These are phyloP conservation scores for Diaporthe ampelina DNA, from an alignment of 2,329 filamentous ascomycete species.

Conservation along the genomic window DNA sequence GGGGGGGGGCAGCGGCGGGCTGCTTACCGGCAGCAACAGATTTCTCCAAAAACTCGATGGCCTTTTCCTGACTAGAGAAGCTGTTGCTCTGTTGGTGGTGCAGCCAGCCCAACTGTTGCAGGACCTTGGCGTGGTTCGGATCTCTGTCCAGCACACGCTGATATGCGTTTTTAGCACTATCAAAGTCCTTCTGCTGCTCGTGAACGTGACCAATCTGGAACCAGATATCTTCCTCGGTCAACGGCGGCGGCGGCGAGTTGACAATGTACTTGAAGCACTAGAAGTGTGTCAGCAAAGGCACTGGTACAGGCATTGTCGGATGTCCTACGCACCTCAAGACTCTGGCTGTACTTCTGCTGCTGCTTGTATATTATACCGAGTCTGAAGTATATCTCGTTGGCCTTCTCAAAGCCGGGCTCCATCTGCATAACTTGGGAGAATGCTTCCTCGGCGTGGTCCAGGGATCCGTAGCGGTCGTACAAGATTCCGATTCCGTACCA, in stretches of 20 bases:
- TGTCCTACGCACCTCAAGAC: constrained; percentile 80
- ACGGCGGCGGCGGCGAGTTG: constrained; percentile 87
- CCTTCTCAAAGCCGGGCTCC: constrained; percentile 97
- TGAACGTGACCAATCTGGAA: constrained; percentile 99
- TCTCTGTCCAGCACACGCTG: constrained; percentile 93
- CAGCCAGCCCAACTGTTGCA: constrained; percentile 97
- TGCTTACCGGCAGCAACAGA: constrained; percentile 89
- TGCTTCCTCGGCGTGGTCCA: constrained; percentile 97
- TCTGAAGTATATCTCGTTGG: constrained; percentile 98
- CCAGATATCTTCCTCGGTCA: constrained; percentile 99
- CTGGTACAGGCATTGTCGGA: background rate
- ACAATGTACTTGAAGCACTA: constrained; percentile 99
- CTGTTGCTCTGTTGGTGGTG: constrained; percentile 96
- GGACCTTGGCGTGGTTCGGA: constrained; percentile 95
- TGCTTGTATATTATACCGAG: constrained; percentile 99
- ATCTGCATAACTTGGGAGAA: constrained; percentile 99
- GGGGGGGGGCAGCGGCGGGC: constrained; percentile 34
- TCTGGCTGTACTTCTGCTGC: constrained; percentile 92
- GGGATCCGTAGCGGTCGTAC: constrained; percentile 95
- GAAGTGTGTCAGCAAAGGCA: constrained; percentile 46
- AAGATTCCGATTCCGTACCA: constrained; percentile 99
- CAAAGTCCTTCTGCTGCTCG: constrained; percentile 98
- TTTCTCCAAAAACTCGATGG: constrained; percentile 97
- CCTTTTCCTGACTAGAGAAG: constrained; percentile 93
- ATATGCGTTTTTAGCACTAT: constrained; percentile 92